These are phyloP conservation scores for Suhomyces sp. DNA, from an alignment of 805 yeast species.

Conservation along the genomic window DNA sequence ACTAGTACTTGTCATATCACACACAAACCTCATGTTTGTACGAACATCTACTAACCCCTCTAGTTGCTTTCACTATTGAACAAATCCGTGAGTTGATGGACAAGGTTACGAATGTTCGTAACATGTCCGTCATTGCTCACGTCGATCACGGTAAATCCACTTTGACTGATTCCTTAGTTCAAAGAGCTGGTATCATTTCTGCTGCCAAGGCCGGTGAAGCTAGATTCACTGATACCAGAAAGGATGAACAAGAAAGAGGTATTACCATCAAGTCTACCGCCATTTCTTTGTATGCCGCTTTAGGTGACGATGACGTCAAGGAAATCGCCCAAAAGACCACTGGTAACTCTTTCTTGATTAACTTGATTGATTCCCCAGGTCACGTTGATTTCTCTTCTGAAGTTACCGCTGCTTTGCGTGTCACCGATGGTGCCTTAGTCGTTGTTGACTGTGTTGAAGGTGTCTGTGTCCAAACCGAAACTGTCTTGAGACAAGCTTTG, in stretches of 20 bases:
- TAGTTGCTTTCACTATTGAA: conserved; percentile 54
- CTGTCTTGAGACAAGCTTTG: conserved; percentile 97
- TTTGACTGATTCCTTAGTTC: conserved; percentile 98
- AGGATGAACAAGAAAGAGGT: conserved; percentile 99
- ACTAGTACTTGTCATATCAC: too few species aligned
- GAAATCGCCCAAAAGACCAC: conserved; percentile 89
- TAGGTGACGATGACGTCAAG: conserved; percentile 81
- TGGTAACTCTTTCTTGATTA: conserved; percentile 93
- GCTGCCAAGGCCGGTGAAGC: conserved; percentile 99
- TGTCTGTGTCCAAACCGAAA: conserved; percentile 99
- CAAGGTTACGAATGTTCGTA: conserved; percentile 99
- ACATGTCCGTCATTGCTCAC: conserved; percentile 99
- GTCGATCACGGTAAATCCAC: conserved; percentile 99
- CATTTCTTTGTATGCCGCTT: conserved; percentile 89
- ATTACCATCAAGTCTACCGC: conserved; percentile 99
- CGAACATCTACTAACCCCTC: conserved; percentile 26
- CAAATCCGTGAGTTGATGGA: conserved; percentile 99
- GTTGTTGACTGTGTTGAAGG: conserved; percentile 99
- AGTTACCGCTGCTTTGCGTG: conserved; percentile 99
- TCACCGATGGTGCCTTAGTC: conserved; percentile 99
- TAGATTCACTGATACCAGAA: conserved; percentile 99
- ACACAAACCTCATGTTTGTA: too few species aligned
- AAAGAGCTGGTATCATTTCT: conserved; percentile 98
- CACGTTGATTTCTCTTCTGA: conserved; percentile 99
- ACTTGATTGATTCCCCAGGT: conserved; percentile 99